A percentile compares a stretch with the other conserved stretches of the same genome.
phyloP scores from a whole-genome alignment of 2,329 filamentous ascomycete genomes.

The Pseudocercospora pini-densiflorae region DNA sequence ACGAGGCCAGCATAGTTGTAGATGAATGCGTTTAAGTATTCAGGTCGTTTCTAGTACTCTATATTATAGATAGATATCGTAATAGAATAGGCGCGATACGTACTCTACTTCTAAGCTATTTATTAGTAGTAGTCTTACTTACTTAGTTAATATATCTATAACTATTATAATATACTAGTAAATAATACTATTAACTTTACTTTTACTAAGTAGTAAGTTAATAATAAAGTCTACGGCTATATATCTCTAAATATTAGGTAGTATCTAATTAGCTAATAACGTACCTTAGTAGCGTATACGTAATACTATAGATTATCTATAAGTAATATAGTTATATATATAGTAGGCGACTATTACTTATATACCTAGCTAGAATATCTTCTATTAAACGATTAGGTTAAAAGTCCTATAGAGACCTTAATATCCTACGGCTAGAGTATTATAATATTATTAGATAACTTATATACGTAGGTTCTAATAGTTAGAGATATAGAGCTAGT shows the following conservation, averaged over 20 bases:
- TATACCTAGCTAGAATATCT: not conserved
- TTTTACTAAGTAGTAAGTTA: too few relatives aligned
- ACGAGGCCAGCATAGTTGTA: constrained; percentile 26
- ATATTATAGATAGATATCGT: not conserved
- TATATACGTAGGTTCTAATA: not conserved
- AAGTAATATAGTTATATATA: not conserved
- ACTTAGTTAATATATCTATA: too few relatives aligned
- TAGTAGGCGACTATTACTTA: not conserved
- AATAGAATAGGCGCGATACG: not conserved
- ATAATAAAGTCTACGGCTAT: not conserved
- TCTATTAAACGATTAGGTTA: not conserved
- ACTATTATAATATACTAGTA: too few relatives aligned
- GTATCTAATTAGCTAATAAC: not conserved
- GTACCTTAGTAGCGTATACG: not conserved
- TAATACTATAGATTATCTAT: too few relatives aligned
- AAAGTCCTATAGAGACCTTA: not conserved
- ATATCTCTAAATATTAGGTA: not conserved
- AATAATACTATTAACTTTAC: not conserved
- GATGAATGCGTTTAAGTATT: constrained; percentile 15
- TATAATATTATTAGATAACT: not conserved
- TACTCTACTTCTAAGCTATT: not conserved
- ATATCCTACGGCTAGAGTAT: not conserved
- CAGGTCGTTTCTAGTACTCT: constrained; percentile 1
- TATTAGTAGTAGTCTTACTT: not conserved
- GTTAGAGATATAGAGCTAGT: not conserved